Percentiles rank a stretch among this genome's conserved stretches.
These are phyloP conservation scores for Fragosphaeria purpurea DNA, from an alignment of 2,329 filamentous ascomycete genomes.

Conservation along the genomic window DNA sequence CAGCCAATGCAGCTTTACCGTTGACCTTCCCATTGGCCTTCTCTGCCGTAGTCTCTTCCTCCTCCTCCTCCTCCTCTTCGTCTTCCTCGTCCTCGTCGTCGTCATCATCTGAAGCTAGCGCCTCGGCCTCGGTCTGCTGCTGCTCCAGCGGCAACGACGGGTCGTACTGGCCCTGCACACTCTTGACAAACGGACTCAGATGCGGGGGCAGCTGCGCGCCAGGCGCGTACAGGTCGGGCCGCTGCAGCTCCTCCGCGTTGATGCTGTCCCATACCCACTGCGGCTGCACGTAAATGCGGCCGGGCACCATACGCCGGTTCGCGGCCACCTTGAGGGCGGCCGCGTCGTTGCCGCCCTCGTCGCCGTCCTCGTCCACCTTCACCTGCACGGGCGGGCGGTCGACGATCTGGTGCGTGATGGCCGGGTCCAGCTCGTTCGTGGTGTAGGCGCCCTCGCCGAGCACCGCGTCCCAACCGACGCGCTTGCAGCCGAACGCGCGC, in stretches of 20 bases:
- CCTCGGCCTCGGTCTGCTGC: conserved; percentile 81
- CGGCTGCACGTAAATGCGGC: conserved; percentile 85
- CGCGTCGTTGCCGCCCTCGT: conserved; percentile 42
- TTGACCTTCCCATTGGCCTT: conserved; percentile 24
- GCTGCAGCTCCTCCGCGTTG: conserved; percentile 82
- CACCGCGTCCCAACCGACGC: conserved; percentile 87
- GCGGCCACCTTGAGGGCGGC: conserved; percentile 50
- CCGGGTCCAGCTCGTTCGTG: conserved; percentile 72
- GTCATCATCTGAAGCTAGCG: conserved; percentile 53
- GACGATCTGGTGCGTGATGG: conserved; percentile 93
- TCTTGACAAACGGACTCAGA: conserved; percentile 90
- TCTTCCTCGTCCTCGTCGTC: conserved; percentile 35
- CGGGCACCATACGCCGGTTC: conserved; percentile 69
- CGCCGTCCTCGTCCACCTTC: conserved; percentile 37
- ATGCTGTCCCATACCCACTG: conserved; percentile 98
- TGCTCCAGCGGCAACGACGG: conserved; percentile 76
- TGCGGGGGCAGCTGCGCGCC: conserved; percentile 87
- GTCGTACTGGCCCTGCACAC: conserved; percentile 79
- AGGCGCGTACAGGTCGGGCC: conserved; percentile 79
- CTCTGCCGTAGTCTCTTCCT: conserved; percentile 14
- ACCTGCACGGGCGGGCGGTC: conserved; percentile 72
- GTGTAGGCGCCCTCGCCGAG: conserved; percentile 90
- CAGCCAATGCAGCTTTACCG: not conserved
- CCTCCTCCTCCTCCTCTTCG: conserved; percentile 28
- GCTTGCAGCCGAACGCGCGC: conserved; percentile 88